Conservation (phyloP, 371 early-diverging fungal species). For the Rhizopus sp. region DNA sequence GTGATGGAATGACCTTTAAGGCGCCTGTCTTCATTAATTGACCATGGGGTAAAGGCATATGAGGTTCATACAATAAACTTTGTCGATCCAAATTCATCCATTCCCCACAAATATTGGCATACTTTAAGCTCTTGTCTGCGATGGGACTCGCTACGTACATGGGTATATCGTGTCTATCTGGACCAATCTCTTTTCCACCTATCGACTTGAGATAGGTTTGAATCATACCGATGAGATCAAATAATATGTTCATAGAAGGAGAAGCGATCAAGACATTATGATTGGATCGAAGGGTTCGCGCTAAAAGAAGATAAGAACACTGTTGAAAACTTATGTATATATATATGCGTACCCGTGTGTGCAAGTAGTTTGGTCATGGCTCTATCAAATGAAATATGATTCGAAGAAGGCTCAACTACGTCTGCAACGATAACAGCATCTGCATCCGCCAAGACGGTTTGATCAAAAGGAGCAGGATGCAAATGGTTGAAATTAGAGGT, state of each 20-base stretch:
- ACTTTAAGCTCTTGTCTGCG: conserved; percentile 76
- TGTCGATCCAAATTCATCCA: conserved; percentile 76
- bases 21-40: conserved; percentile 48
- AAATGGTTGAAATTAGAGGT: conserved; percentile 62
- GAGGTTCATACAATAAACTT: conserved; percentile 56
- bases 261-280: conserved; percentile 76
- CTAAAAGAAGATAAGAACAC: conserved; percentile 15
- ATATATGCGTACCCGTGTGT: conserved; percentile 32
- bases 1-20: conserved; percentile 29
- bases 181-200: conserved; percentile 47
- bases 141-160: conserved; percentile 77
- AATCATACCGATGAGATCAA: conserved; percentile 72
- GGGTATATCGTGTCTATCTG: conserved; percentile 46
- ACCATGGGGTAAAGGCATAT: conserved; percentile 60
- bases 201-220: conserved; percentile 52
- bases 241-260: conserved; percentile 69
- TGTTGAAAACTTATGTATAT: neutral
- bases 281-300: conserved; percentile 57
- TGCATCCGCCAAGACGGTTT: conserved; percentile 54
- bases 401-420: conserved; percentile 21
- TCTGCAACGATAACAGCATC: conserved; percentile 59
- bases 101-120: conserved; percentile 86
- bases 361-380: conserved; percentile 26
- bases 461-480: conserved; percentile 75
- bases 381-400: conserved; percentile 20